Evolutionary conservation across 1,284 basidiomycete species (phyloP).

Genomic region (Ceratorhiza oryzae-sativae): DNA sequence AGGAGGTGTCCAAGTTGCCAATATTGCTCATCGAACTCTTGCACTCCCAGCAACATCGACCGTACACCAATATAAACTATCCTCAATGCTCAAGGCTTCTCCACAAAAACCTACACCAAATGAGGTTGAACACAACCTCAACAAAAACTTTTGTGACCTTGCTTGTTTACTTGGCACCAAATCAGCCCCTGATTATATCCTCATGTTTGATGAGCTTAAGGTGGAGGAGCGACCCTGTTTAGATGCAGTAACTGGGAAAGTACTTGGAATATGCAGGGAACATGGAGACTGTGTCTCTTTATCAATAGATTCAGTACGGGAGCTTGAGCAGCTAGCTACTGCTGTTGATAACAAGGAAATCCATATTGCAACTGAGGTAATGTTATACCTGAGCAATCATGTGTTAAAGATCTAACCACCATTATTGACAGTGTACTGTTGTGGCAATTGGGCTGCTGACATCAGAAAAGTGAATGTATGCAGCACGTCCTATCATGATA

Average conservation of each 20-base stretch:
- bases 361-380: slow-evolving; percentile 48
- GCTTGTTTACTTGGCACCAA: too few species aligned
- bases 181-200: too few species aligned
- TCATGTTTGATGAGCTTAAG: too few species aligned
- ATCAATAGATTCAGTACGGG: slow-evolving; percentile 43
- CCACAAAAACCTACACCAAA: too few species aligned
- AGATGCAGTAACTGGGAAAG: slow-evolving; percentile 47
- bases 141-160: too few species aligned
- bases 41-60: background rate
- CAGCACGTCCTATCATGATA: slow-evolving; percentile 47
- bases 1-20: background rate
- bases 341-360: slow-evolving; percentile 45
- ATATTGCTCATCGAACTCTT: background rate
- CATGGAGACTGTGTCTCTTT: slow-evolving; percentile 44
- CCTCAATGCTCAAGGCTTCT: background rate
- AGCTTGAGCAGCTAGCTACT: slow-evolving; percentile 47
- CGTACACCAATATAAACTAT: background rate
- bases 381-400: too few species aligned
- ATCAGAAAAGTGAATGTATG: slow-evolving; percentile 43
- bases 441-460: slow-evolving; percentile 45
- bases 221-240: slow-evolving; percentile 45
- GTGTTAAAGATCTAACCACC: too few species aligned
- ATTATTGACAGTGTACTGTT: slow-evolving; percentile 46
- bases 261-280: slow-evolving; percentile 50
- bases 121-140: too few species aligned